Percentiles rank a stretch among this genome's conserved stretches.
These are phyloP conservation scores for Diaporthe citriasiana DNA, from an alignment of 2,329 filamentous ascomycete species.

Conservation along the genomic window DNA sequence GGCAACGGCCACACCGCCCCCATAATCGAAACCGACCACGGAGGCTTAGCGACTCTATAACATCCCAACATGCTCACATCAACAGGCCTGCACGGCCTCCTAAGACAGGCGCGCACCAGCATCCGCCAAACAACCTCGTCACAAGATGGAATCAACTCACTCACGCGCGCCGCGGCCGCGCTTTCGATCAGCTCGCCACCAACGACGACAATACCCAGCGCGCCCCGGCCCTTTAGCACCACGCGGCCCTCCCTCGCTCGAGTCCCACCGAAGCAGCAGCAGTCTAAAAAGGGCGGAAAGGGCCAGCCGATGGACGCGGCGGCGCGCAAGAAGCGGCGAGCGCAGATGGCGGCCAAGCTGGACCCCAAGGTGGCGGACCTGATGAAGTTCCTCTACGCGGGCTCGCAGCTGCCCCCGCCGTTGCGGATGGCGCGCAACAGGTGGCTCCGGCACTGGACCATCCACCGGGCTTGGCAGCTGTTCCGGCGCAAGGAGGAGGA, in stretches of 20 bases:
- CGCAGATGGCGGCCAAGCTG: slow-evolving; percentile 37
- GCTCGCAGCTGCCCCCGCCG: slow-evolving; percentile 66
- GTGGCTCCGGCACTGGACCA: slow-evolving; percentile 96
- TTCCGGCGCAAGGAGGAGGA: slow-evolving; percentile 78
- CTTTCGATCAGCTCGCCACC: slow-evolving; percentile 5
- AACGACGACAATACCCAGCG: neutral
- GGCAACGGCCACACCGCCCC: neutral
- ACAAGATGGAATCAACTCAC: neutral
- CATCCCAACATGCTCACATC: slow-evolving; percentile 18
- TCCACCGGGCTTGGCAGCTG: slow-evolving; percentile 94
- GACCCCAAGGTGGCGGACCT: slow-evolving; percentile 54
- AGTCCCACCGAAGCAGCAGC: slow-evolving; percentile 65
- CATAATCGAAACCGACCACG: neutral
- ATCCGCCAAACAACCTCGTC: slow-evolving; percentile 13
- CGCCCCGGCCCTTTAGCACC: slow-evolving; percentile 37
- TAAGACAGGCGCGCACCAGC: slow-evolving; percentile 28
- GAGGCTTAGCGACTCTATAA: neutral
- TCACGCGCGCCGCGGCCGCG: slow-evolving; percentile 18
- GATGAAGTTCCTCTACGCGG: slow-evolving; percentile 51
- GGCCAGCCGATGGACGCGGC: slow-evolving; percentile 27
- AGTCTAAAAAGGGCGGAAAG: slow-evolving; percentile 59
- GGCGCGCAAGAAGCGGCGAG: slow-evolving; percentile 42
- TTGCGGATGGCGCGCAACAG: slow-evolving; percentile 91
- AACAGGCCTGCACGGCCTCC: slow-evolving; percentile 34
- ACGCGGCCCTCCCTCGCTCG: slow-evolving; percentile 42